Conservation (phyloP, 768 basidiomycete species). For the Boletus sensibilis region DNA sequence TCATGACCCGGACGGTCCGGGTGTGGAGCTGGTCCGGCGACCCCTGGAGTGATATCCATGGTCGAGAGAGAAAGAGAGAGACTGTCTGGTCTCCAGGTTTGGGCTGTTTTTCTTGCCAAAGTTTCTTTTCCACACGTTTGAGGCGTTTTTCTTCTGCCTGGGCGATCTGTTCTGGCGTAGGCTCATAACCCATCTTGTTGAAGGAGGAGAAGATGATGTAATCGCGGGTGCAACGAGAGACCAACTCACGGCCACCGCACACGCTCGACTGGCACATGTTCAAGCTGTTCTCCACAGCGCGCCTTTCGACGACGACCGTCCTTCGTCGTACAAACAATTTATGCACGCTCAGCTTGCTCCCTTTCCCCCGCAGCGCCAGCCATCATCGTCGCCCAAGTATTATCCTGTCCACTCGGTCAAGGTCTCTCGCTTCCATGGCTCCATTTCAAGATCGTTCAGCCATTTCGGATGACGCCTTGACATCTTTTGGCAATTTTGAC, state of each 20-base stretch:
- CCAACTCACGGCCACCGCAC: not conserved
- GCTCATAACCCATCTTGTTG: conserved; percentile 23
- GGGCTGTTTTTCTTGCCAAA: conserved; percentile 22
- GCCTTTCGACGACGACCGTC: conserved; percentile 12
- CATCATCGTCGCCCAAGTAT: not conserved
- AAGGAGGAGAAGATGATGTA: conserved; percentile 15
- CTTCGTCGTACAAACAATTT: conserved; percentile 12
- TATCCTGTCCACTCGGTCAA: not conserved
- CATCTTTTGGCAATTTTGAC: conserved; percentile 77
- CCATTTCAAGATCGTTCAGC: conserved; percentile 18
- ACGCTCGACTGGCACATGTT: conserved; percentile 12
- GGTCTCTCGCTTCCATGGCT: conserved; percentile 31
- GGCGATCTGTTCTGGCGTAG: conserved; percentile 57
- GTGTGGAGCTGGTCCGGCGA: not conserved
- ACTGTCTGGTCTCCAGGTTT: not conserved
- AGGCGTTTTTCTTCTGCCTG: conserved; percentile 45
- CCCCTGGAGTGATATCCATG: conserved; percentile 38
- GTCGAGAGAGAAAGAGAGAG: conserved; percentile 22
- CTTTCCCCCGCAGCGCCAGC: not conserved
- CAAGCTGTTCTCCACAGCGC: conserved; percentile 32
- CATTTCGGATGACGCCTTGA: conserved; percentile 13
- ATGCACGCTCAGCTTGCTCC: not conserved
- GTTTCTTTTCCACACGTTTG: conserved; percentile 47
- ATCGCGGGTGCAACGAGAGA: not conserved
- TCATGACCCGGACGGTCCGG: conserved; percentile 55